Evolutionary conservation across 129 eudicot species (phyloP).

Genomic region (Flaveria ramosissima): DNA sequence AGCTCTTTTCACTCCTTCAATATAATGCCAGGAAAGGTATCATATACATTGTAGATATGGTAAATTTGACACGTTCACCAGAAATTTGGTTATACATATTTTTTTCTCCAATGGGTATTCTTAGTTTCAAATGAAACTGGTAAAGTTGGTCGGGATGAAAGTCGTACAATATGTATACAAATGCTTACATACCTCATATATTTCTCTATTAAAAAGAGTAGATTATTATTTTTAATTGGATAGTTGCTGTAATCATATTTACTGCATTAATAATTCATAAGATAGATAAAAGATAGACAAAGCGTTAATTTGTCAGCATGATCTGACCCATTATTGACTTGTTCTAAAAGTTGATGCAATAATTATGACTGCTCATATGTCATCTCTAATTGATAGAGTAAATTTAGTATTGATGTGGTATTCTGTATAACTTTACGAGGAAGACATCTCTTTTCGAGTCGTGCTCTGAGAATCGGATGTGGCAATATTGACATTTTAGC

Average conservation of each 20-base stretch:
- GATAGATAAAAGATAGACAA: neutral
- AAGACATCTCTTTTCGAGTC: neutral
- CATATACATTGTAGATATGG: neutral
- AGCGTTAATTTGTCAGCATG: neutral
- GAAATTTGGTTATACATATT: neutral
- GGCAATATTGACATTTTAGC: neutral
- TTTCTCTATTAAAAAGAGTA: neutral
- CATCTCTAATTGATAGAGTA: neutral
- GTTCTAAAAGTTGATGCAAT: neutral
- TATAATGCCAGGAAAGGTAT: conserved; percentile 67
- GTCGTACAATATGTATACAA: neutral
- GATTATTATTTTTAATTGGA: neutral
- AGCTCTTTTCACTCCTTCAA: conserved; percentile 56
- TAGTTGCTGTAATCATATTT: neutral
- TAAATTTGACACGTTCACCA: neutral
- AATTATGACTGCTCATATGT: neutral
- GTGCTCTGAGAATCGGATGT: neutral
- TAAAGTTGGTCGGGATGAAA: neutral
- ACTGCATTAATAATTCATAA: neutral
- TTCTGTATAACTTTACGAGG: neutral
- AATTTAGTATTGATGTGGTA: neutral
- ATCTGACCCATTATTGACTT: neutral
- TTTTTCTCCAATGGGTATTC: neutral
- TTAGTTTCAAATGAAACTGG: neutral
- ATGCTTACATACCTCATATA: neutral